Evolutionary conservation across 805 yeast species (phyloP), one percentile per base, ranked within the genome.

Genomic region (Candida sithepensis): DNA sequence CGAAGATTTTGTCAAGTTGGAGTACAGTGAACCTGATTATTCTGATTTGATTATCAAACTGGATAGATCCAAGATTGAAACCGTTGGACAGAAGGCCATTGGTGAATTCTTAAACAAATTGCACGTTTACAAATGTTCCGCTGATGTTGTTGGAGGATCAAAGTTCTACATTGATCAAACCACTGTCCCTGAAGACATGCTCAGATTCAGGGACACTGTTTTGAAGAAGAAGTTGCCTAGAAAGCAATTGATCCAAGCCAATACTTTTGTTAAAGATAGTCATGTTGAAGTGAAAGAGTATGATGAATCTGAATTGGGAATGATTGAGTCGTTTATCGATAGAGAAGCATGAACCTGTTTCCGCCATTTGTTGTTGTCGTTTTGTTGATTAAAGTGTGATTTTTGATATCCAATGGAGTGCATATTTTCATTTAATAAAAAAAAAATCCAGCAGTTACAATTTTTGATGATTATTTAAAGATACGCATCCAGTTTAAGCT

Each of bases 241-340:
- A 65, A 84, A 82, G 65, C 95, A 88, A 64, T 78, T 84, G 55
- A 81, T 89, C 48, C 97, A 89, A 67, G 88, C 90, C 23, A 89
- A 89, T 67, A 85, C 96, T 8, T 56, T 68, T 22, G 52, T 79
- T 40, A 44, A 48, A 6, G 74, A 66, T 4, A 64, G 62, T 6
- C 54, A 57, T 41, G 81, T 84, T 28, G 73, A 67, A 37, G 72
- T 88, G n/a, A 74, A 72, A 48, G 96, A 87, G 61, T 89, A 89
- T 58, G 83, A 79, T 23, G 92, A 86, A 61, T 73, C 82, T 12
- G 82, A 81, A 54, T 70, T 72, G 32, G 96, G 96, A 23, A 76
- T 89, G 85, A 85, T 89, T 59, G 78, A 83, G 66, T 83, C 91
- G 57, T 89, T 84, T 67, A 73, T 67, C 32, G 91, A 86, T 52